Base-by-base conservation (phyloP, 1,139 yeast species). In the Candida frijolesensis region DNA sequence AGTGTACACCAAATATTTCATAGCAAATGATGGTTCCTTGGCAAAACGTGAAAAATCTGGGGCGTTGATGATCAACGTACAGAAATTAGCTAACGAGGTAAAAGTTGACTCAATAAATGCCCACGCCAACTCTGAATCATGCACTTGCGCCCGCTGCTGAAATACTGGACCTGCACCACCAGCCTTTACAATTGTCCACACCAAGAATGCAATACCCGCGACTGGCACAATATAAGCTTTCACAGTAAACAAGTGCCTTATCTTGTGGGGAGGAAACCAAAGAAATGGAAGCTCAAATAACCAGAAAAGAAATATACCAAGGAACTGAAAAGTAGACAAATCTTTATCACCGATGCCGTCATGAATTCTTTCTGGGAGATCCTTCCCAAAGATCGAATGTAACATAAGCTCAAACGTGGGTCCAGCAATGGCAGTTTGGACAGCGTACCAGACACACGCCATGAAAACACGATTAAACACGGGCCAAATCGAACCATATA, bases 41-140 rank as follows among this genome's bases (percentile, higher is more conserved):
- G 96, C 87, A 66, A 90, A 87, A 66, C 97, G 83, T 19, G 96
- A 79, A 67, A 89, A 90, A 77, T 91, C 97, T 0, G 97, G 96
- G 15, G 96, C 87, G 68, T 91, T 91, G 56, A 87, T 82, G 61
- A 89, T 87, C 62, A 91, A 78, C 7, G 97, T 88, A 7, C 96
- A 95, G 62, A 90, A 90, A 69, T 89, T 88, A 27, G 96, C 90
- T 58, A 91, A 74, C 47, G 91, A 78, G 64, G 86, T 85, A 89
- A 90, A 86, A 40, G 85, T 72, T 14, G 91, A 80, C 60, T 80
- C 80, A 50, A 91, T 80, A 67, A 89, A 88, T 1, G 88, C 89
- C 97, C 97, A 91, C 30, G 84, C 92, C 51, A 86, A 78, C 0
- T 69, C 84, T 2, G 85, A 72, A 16, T 92, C 92, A 14, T 73